Percentiles rank a stretch among this genome's conserved stretches.
Conservation (phyloP, 2,329 filamentous ascomycete species). For the Dothiorella sarmentorum region DNA sequence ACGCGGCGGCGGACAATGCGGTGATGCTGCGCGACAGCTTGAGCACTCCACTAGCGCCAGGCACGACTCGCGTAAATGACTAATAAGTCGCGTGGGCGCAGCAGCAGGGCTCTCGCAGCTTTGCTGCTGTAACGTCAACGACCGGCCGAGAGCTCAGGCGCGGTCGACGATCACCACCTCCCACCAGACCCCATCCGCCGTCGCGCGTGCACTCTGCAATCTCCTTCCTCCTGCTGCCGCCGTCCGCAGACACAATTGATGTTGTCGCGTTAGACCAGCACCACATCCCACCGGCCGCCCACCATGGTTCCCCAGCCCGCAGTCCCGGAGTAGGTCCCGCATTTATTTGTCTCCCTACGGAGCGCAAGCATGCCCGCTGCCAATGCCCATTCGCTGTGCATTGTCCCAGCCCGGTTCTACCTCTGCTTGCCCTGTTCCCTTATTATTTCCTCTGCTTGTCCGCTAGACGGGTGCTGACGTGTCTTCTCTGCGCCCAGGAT, state of each 20-base stretch:
- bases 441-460: background rate
- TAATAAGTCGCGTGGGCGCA: background rate
- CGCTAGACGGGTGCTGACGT: conserved; percentile 12
- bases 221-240: background rate
- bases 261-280: background rate
- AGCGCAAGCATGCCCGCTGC: background rate
- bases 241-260: conserved; percentile 9
- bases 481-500: conserved; percentile 56
- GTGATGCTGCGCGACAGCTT: conserved; percentile 7
- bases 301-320: conserved; percentile 42
- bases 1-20: conserved; percentile 7
- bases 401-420: background rate
- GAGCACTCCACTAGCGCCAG: background rate
- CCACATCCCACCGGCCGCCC: background rate
- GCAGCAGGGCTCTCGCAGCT: conserved; percentile 1
- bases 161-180: conserved; percentile 15
- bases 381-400: background rate
- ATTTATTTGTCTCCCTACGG: conserved; percentile 20
- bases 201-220: background rate
- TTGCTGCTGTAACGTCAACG: conserved; percentile 5
- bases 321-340: conserved; percentile 40
- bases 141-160: conserved; percentile 9
- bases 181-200: conserved; percentile 1
- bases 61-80: conserved; percentile 2
- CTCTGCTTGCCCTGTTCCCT: background rate